Evolutionary conservation across 192 early-diverging fungal genomes (phyloP), one percentile per base, ranked within the genome.

Genomic region (Coemansia sp.): DNA sequence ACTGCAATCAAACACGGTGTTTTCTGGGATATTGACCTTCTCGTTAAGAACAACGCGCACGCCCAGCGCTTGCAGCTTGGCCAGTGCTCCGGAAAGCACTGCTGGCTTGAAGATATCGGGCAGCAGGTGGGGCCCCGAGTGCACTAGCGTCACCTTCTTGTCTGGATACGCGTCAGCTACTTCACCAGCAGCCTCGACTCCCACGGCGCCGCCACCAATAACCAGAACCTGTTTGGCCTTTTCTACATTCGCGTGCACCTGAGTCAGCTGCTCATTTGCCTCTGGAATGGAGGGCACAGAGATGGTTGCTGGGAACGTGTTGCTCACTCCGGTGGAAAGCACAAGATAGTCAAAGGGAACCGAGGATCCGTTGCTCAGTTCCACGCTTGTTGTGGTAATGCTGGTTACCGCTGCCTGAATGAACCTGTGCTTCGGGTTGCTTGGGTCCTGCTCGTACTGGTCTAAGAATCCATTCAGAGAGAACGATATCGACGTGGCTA

Each of bases 161-260:
- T 73, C 71, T 0, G 78, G 81, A 40, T 79, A 86, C 1, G 68
- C 74, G 48, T 23, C 66, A 21, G 83, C 85, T 53, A 89, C 81
- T 43, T 89, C 87, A 7, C 85, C 87, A 0, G 84, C 85, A 23
- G 83, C 72, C 59, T 89, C 87, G 0, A 86, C 84, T 1, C 87
- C 87, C 16, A 80, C 85, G 6, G 86, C 84, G 21, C 92, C 92
- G 6, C 90, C 92, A 3, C 92, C 92, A 56, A 93, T 76, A 39
- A 93, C 75, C 2, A 90, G 63, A 39, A 90, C 70, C 0, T 72
- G 71, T 9, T 79, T 69, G 6, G 88, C 86, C 2, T 65, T 53
- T 13, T 79, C 70, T 48, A 92, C 70, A n/a, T 74, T 81, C 0
- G 72, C 80, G 9, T 77, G 56, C 40, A 83, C 52, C 18, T 64